A percentile compares a stretch with the other conserved stretches of the same genome.
phyloP scores from a whole-genome alignment of 257 asterid genomes.

The Solanum corneliomulleri region DNA sequence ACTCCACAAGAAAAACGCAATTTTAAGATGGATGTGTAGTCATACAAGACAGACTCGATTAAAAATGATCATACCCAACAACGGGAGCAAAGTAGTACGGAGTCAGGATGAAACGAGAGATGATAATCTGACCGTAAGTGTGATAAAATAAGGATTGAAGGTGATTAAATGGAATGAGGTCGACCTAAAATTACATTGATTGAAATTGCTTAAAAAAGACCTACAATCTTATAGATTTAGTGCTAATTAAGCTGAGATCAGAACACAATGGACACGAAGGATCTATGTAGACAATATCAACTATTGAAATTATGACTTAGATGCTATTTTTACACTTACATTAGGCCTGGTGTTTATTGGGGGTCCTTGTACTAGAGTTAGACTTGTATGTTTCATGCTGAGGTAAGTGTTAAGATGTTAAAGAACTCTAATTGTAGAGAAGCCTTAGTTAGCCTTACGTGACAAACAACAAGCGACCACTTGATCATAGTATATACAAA shows the following conservation, averaged over 20 bases:
- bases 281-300: background rate
- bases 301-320: background rate
- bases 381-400: background rate
- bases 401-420: background rate
- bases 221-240: background rate
- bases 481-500: background rate
- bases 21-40: background rate
- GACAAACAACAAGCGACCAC: background rate
- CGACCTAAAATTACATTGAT: background rate
- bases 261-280: background rate
- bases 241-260: background rate
- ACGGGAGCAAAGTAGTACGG: background rate
- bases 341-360: background rate
- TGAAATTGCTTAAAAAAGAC: background rate
- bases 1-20: background rate
- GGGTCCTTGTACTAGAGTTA: background rate
- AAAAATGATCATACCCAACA: background rate
- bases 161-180: background rate
- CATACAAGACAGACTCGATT: background rate
- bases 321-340: background rate
- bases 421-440: background rate
- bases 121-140: background rate
- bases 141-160: background rate
- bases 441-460: background rate
- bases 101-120: background rate